A percentile compares a stretch with the other conserved stretches of the same genome.
phyloP scores from a whole-genome alignment of 106 monocot species.

The Ottelia alismoides region DNA sequence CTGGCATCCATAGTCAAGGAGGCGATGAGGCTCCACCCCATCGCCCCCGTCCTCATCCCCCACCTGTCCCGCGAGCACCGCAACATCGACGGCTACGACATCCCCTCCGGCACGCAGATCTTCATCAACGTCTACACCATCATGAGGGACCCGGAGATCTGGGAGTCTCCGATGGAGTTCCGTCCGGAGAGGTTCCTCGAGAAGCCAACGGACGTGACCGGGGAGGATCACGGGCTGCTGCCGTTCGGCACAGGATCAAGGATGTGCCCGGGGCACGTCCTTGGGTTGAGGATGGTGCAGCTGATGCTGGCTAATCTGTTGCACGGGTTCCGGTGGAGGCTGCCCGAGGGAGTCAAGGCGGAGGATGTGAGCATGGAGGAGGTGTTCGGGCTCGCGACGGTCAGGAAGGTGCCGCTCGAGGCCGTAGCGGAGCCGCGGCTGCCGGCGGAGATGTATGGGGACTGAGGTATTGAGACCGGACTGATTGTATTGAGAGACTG shows the following conservation, averaged over 20 bases:
- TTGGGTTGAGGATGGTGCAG: conserved; percentile 35
- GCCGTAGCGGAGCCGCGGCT: conserved; percentile 7
- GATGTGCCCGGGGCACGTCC: conserved; percentile 32
- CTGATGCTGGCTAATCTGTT: conserved; percentile 26
- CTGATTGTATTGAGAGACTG: no score
- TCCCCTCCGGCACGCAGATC: no score
- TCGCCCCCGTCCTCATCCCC: no score
- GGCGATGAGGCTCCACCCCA: no score
- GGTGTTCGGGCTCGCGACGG: conserved; percentile 34
- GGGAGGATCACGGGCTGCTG: conserved; percentile 19
- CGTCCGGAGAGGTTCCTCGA: conserved; percentile 56
- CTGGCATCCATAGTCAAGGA: no score
- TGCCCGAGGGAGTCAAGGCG: conserved; percentile 20
- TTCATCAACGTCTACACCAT: no score
- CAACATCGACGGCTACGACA: no score
- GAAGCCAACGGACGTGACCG: conserved; percentile 31
- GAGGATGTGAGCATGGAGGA: conserved; percentile 53
- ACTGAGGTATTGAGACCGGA: no score
- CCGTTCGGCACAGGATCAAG: conserved; percentile 45
- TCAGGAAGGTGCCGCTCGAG: conserved; percentile 14
- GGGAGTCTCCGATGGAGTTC: no score
- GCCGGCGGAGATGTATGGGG: no score
- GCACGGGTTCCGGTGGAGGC: conserved; percentile 36
- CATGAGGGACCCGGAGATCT: no score
- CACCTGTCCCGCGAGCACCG: no score